Conservation (phyloP, 2,329 filamentous ascomycete genomes). For the Acrocalymma vagum region DNA sequence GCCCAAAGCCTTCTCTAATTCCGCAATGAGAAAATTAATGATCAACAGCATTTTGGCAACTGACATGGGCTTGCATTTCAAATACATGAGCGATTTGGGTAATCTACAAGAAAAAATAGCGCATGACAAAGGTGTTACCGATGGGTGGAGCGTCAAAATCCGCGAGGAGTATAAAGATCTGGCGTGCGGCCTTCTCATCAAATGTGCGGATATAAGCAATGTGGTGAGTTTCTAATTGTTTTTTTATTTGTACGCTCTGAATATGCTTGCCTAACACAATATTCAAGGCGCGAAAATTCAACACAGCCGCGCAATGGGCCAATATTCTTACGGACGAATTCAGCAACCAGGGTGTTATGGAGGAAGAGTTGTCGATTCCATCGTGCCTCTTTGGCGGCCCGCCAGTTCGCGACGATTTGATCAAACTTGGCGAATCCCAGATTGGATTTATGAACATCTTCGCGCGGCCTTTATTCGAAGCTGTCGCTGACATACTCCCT, state of each 20-base stretch:
- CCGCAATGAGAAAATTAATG: constrained; percentile 85
- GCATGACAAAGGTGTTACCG: constrained; percentile 68
- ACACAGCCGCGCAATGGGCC: constrained; percentile 88
- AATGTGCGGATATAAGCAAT: constrained; percentile 98
- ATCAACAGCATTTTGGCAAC: constrained; percentile 98
- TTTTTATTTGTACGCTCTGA: no score
- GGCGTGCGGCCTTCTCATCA: constrained; percentile 91
- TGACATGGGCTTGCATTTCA: constrained; percentile 96
- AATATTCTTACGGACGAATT: constrained; percentile 95
- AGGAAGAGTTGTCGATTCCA: constrained; percentile 83
- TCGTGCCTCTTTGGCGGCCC: constrained; percentile 84
- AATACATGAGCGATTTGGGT: constrained; percentile 92
- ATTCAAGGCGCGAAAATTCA: constrained; percentile 79
- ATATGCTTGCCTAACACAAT: constrained; percentile 22
- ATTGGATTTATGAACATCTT: constrained; percentile 98
- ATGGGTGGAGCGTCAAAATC: constrained; percentile 80
- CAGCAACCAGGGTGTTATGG: constrained; percentile 90
- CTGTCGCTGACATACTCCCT: constrained; percentile 85
- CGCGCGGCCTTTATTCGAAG: constrained; percentile 89
- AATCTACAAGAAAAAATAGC: constrained; percentile 81
- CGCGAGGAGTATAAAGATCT: constrained; percentile 80
- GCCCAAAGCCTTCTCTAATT: constrained; percentile 81
- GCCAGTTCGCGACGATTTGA: constrained; percentile 80
- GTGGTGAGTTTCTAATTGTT: constrained; percentile 82
- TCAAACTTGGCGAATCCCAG: constrained; percentile 86